Percentiles rank a stretch among this genome's conserved stretches.
Conservation (phyloP, 2,329 filamentous ascomycete genomes). For the Phialophora expanda region DNA sequence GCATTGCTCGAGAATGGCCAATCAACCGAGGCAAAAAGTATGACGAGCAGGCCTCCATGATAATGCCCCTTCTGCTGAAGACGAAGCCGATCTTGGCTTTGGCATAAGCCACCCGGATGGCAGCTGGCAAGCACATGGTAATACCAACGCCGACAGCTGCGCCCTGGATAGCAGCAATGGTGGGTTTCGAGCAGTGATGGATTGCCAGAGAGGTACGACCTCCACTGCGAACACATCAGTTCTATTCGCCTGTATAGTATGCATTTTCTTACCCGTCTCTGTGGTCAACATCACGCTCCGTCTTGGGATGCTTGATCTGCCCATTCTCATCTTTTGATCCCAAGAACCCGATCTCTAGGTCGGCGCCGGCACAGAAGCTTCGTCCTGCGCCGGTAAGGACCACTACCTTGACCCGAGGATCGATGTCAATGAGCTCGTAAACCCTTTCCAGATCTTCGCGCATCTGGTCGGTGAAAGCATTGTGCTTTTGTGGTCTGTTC, state of each 20-base stretch:
- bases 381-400: conserved; percentile 61
- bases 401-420: conserved; percentile 61
- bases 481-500: conserved; percentile 68
- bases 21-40: conserved; percentile 73
- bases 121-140: conserved; percentile 65
- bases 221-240: conserved; percentile 47
- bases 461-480: conserved; percentile 72
- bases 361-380: conserved; percentile 65
- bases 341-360: conserved; percentile 55
- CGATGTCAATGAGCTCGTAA: conserved; percentile 58
- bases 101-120: conserved; percentile 57
- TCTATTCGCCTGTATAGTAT: not conserved
- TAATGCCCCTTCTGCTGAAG: conserved; percentile 69
- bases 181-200: conserved; percentile 63
- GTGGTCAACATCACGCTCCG: conserved; percentile 39
- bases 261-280: conserved; percentile 36
- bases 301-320: conserved; percentile 31
- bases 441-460: conserved; percentile 63
- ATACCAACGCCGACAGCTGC: conserved; percentile 66
- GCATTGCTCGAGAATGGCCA: conserved; percentile 66
- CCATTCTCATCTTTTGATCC: conserved; percentile 34
- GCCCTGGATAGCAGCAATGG: conserved; percentile 65
- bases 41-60: conserved; percentile 71
- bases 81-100: conserved; percentile 73
- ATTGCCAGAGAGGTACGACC: conserved; percentile 62